Evolutionary conservation across 192 early-diverging fungal species (phyloP).

Genomic region (Coemansia biformis): DNA sequence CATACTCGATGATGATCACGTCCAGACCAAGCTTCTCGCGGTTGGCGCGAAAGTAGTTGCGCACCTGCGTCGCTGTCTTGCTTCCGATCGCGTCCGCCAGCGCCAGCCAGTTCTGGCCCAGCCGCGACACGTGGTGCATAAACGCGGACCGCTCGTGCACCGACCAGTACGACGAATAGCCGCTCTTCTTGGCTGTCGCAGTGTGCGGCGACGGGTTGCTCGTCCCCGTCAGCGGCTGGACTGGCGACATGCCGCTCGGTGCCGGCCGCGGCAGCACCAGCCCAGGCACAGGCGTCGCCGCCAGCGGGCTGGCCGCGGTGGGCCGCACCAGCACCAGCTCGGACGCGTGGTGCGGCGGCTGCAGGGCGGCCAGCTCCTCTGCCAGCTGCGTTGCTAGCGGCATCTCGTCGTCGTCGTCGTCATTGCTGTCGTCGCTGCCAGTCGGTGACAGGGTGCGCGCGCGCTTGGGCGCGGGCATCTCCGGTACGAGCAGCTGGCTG

Average conservation of each 20-base stretch:
- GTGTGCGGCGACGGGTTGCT: not conserved
- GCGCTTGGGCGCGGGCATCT: too few species aligned
- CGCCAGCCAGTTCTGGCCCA: slow-evolving; percentile 75
- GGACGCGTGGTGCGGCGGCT: slow-evolving; percentile 11
- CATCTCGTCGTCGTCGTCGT: slow-evolving; percentile 44
- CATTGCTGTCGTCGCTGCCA: slow-evolving; percentile 2
- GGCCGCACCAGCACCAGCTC: slow-evolving; percentile 14
- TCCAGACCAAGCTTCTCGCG: slow-evolving; percentile 54
- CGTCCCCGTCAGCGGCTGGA: not conserved
- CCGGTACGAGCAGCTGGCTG: too few species aligned
- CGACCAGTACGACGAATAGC: slow-evolving; percentile 86
- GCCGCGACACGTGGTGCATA: slow-evolving; percentile 51
- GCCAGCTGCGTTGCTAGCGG: slow-evolving; percentile 43
- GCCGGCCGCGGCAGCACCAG: slow-evolving; percentile 17
- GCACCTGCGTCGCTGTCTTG: slow-evolving; percentile 78
- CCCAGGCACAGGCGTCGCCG: slow-evolving; percentile 11
- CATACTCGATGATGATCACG: slow-evolving; percentile 28
- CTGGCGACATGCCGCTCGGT: too few species aligned
- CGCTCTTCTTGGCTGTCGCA: slow-evolving; percentile 38
- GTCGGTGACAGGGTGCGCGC: not conserved
- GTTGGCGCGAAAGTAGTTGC: slow-evolving; percentile 73
- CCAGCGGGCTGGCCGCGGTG: slow-evolving; percentile 10
- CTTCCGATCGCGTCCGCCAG: slow-evolving; percentile 66
- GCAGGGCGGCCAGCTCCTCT: slow-evolving; percentile 14
- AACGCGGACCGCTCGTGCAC: slow-evolving; percentile 73